A percentile compares a stretch with the other conserved stretches of the same genome.
Conservation (phyloP, 129 eudicot species). For the Centaurea solstitialis region DNA sequence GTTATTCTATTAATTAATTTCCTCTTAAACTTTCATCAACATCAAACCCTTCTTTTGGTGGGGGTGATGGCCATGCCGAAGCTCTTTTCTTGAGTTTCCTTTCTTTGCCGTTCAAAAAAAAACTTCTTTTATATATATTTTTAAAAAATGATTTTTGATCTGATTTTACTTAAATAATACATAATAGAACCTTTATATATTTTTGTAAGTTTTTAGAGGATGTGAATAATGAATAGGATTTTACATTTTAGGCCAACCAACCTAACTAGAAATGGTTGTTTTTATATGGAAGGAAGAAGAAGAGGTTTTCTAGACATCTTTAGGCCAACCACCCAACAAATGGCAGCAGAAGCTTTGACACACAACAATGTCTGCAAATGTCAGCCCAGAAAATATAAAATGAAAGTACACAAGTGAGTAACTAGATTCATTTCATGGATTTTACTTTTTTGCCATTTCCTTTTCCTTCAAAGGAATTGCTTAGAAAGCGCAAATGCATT, state of each 20-base stretch:
- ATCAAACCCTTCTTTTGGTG: no score
- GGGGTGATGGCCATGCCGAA: no score
- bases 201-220: background rate
- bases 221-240: constrained; percentile 1
- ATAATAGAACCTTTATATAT: background rate
- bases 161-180: background rate
- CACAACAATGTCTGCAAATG: constrained; percentile 19
- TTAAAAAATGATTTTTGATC: background rate
- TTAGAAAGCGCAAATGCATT: constrained; percentile 26
- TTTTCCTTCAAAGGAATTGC: constrained; percentile 32
- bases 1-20: no score
- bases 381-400: constrained; percentile 25
- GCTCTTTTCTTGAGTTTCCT: no score
- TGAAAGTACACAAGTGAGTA: constrained; percentile 32
- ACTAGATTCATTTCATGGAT: constrained; percentile 20
- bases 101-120: no score
- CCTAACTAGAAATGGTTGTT: constrained; percentile 15
- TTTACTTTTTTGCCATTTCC: constrained; percentile 28
- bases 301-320: constrained; percentile 33
- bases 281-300: constrained; percentile 12
- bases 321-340: constrained; percentile 59
- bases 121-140: no score
- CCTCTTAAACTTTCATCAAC: no score
- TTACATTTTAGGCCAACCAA: constrained; percentile 28
- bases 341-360: constrained; percentile 27